These are phyloP conservation scores for Bullera alba DNA, from an alignment of 768 basidiomycete genomes.

Conservation along the genomic window DNA sequence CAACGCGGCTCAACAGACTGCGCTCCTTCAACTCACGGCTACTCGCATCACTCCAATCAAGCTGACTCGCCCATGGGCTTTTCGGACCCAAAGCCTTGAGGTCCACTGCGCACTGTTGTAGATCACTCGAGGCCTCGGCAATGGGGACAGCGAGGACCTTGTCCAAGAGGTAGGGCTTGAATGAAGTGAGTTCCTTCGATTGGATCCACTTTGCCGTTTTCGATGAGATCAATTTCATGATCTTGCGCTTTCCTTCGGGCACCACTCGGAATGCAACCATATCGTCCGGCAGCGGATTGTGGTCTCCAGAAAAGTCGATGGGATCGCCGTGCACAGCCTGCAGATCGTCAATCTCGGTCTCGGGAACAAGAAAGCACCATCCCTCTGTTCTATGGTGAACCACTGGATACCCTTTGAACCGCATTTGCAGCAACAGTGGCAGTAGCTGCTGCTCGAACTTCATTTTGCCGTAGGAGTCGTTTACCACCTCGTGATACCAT, in stretches of 20 bases:
- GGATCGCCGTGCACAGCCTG: constrained; percentile 24
- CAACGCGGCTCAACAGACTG: background rate
- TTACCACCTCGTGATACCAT: too few species aligned
- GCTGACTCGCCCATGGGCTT: constrained; percentile 20
- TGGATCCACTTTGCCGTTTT: constrained; percentile 16
- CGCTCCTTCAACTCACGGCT: background rate
- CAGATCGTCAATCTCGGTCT: constrained; percentile 7
- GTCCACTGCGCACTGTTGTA: constrained; percentile 18
- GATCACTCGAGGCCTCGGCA: too few species aligned
- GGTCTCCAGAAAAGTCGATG: constrained; percentile 15
- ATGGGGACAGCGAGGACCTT: too few species aligned
- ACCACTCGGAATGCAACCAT: constrained; percentile 26
- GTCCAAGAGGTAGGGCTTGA: constrained; percentile 17
- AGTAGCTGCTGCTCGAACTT: constrained; percentile 34
- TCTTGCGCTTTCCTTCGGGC: constrained; percentile 7
- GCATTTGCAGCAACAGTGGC: constrained; percentile 61
- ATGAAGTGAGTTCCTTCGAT: constrained; percentile 18
- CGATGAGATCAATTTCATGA: constrained; percentile 28
- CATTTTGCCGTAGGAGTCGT: too few species aligned
- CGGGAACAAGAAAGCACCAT: constrained; percentile 53
- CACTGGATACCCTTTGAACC: constrained; percentile 60
- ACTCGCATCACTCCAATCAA: constrained; percentile 22
- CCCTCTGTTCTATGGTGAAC: constrained; percentile 53
- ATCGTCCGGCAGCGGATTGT: constrained; percentile 5
- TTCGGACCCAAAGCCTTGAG: constrained; percentile 8